Evolutionary conservation across 192 early-diverging fungal species (phyloP).

Genomic region (Linderina pennispora): DNA sequence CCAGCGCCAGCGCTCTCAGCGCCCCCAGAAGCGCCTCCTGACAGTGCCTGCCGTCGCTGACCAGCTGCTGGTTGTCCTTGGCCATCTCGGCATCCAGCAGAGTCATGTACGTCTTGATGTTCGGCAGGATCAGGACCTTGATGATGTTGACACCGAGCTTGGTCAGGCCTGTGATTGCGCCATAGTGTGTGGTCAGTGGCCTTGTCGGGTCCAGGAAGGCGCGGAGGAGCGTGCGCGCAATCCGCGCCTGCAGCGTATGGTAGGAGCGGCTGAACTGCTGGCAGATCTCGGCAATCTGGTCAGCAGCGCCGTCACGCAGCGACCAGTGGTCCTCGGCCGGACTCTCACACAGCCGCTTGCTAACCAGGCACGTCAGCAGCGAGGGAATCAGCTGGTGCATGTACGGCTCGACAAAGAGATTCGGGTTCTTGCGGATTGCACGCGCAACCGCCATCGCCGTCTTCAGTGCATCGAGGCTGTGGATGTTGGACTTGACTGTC

Average conservation of each 20-base stretch:
- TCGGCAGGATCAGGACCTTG: conserved; percentile 66
- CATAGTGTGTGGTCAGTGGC: conserved; percentile 79
- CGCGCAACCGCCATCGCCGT: conserved; percentile 76
- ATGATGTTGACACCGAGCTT: conserved; percentile 76
- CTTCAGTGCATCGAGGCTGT: conserved; percentile 61
- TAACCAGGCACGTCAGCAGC: conserved; percentile 88
- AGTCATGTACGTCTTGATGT: conserved; percentile 61
- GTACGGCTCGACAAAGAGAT: conserved; percentile 91
- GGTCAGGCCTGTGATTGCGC: conserved; percentile 75
- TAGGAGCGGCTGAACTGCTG: conserved; percentile 72
- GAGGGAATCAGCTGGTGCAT: conserved; percentile 93
- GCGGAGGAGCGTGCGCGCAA: conserved; percentile 81
- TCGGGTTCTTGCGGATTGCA: conserved; percentile 78
- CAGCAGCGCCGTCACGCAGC: conserved; percentile 70
- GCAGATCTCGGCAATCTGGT: conserved; percentile 69
- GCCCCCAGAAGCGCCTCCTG: conserved; percentile 21
- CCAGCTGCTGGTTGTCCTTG: conserved; percentile 35
- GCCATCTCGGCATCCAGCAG: conserved; percentile 42
- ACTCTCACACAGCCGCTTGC: conserved; percentile 67
- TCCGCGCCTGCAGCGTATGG: conserved; percentile 80
- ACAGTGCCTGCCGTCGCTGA: conserved; percentile 27
- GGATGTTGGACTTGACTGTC: conserved; percentile 75
- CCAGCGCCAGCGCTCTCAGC: conserved; percentile 13
- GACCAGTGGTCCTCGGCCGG: conserved; percentile 73
- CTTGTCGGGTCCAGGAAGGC: conserved; percentile 87